Base-by-base conservation (phyloP, 306 rosid genomes). In the Quercus wislizeni region DNA sequence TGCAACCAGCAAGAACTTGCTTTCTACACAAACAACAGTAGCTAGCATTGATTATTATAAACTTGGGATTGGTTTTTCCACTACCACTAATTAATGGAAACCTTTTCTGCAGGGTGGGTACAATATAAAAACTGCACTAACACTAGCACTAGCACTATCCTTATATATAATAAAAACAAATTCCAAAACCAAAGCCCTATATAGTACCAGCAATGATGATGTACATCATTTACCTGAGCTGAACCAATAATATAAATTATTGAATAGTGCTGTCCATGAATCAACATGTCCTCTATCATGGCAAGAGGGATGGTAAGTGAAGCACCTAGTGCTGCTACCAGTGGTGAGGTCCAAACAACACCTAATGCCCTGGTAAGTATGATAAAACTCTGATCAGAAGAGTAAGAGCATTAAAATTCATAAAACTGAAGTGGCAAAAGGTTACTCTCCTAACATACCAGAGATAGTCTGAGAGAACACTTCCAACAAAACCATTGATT, bases 311-410 rank as follows among this genome's bases (percentile, higher is more conserved):
- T 82, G 56, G 85, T 71, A 61, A 82, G 81, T 19, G 85, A 82
- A 20, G 74, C 73, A 13, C 85, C 85, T 10, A 76, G 77, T 21
- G 85, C 85, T 23, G 85, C 85, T 35, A 76, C 69, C 8, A 77
- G 74, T 14, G 85, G 81, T 21, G 85, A 76, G 33, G 81, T 82
- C 85, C 85, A 82, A 73, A 76, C 78, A 62, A 82, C 78, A 64
- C 57, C 85, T 71, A 82, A 72, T 20, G 81, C 85, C 85, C 85
- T 75, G 75, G 17, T 41, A 20, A 62, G 62, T 25, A 23, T 8
- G 38, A 19, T 55, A 35, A 21, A 18, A 18, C 51, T 68, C 54
- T 68, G 20, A 8, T 68, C 15, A 71, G 65, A 8, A 25, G 64
- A 28, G 52, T 18, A 12, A 62, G 54, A 72, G 2, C 38, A 11